Evolutionary conservation across 1,284 basidiomycete species (phyloP).

Genomic region (Ustilago esculenta): DNA sequence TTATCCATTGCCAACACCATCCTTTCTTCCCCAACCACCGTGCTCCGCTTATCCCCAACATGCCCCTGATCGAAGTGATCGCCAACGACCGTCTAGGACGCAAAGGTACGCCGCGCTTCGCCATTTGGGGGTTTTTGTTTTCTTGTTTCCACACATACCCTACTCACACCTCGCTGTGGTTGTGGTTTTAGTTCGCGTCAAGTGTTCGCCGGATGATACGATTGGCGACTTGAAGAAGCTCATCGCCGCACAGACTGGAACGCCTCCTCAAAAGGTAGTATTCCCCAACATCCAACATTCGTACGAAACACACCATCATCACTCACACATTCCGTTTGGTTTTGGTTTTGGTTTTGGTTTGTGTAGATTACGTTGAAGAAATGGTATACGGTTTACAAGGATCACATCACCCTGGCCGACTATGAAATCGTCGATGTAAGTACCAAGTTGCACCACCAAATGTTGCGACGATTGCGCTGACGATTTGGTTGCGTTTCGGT

Average conservation of each 20-base stretch:
- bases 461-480: background rate
- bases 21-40: background rate
- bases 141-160: too few relatives aligned
- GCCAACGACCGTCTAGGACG: constrained; percentile 96
- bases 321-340: too few relatives aligned
- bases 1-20: background rate
- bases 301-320: too few relatives aligned
- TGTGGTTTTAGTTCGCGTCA: constrained; percentile 64
- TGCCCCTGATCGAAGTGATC: constrained; percentile 78
- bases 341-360: too few relatives aligned
- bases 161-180: too few relatives aligned
- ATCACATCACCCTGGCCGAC: constrained; percentile 85
- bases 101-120: too few relatives aligned
- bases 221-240: constrained; percentile 96
- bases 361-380: constrained; percentile 92
- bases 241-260: constrained; percentile 95
- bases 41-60: too few relatives aligned
- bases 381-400: constrained; percentile 73
- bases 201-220: constrained; percentile 80
- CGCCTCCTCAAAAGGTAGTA: constrained; percentile 71
- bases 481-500: background rate
- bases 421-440: constrained; percentile 73
- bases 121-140: constrained; percentile 10
- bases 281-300: background rate
- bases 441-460: background rate